These are phyloP conservation scores for Sesbania bispinosa DNA, from an alignment of 306 rosid species.

Conservation along the genomic window DNA sequence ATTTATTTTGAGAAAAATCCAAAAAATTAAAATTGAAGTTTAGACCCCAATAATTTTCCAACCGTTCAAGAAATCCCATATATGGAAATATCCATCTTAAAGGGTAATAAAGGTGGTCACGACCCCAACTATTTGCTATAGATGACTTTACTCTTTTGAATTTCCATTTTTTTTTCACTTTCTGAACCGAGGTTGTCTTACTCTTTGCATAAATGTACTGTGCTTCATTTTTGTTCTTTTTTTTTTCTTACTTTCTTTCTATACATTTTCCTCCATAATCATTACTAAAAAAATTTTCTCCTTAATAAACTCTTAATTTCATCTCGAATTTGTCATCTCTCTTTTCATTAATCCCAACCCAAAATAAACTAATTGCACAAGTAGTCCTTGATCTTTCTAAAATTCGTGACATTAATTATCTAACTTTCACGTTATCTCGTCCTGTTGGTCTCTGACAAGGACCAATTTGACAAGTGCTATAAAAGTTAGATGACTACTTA, in stretches of 20 bases:
- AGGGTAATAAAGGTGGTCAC: constrained; percentile 23
- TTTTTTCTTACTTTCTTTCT: background rate
- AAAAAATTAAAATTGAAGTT: background rate
- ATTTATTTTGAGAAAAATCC: background rate
- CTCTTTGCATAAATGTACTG: constrained; percentile 4
- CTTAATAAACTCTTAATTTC: no score
- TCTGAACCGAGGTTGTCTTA: constrained; percentile 19
- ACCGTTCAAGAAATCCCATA: constrained; percentile 42
- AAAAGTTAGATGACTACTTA: no score
- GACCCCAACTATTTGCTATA: constrained; percentile 15
- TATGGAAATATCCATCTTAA: constrained; percentile 38
- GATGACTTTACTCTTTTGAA: constrained; percentile 24
- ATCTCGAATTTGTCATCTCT: no score
- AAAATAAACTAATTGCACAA: no score
- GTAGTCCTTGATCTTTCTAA: no score
- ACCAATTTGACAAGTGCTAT: no score
- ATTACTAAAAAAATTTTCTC: no score
- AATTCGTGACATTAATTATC: no score
- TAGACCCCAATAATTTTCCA: constrained; percentile 32
- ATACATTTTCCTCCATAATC: background rate
- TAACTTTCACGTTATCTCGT: no score
- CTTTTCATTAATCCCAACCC: no score
- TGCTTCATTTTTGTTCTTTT: background rate
- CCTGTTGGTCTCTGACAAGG: no score
- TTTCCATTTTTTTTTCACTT: constrained; percentile 23